These are phyloP conservation scores for Dendryphion nanum DNA, from an alignment of 2,329 filamentous ascomycete species.

Conservation along the genomic window DNA sequence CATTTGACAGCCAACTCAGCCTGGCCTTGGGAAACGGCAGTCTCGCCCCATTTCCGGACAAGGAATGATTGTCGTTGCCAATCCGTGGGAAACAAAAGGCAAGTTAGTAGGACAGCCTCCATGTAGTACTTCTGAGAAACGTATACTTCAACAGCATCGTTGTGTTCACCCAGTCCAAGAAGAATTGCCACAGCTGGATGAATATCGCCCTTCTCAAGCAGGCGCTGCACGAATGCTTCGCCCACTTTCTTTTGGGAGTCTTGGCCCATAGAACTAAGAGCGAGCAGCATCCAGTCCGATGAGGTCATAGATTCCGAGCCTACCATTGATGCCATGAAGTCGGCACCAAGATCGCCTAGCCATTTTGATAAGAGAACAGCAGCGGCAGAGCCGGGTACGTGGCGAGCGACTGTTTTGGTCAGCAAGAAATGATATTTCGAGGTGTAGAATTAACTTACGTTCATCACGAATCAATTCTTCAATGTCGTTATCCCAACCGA, in stretches of 20 bases:
- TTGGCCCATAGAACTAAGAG: constrained; percentile 78
- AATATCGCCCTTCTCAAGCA: constrained; percentile 85
- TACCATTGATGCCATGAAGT: constrained; percentile 74
- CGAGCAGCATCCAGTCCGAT: constrained; percentile 95
- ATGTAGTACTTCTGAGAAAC: constrained; percentile 87
- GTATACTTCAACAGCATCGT: constrained; percentile 95
- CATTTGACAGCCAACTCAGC: constrained; percentile 89
- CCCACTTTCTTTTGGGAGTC: constrained; percentile 84
- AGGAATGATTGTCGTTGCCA: constrained; percentile 90
- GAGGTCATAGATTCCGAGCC: constrained; percentile 83
- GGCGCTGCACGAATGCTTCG: constrained; percentile 82
- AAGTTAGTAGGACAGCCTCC: constrained; percentile 88
- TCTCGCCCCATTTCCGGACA: constrained; percentile 91
- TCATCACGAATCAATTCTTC: constrained; percentile 82
- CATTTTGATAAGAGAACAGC: constrained; percentile 86
- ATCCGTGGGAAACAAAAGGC: constrained; percentile 75
- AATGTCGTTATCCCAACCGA: constrained; percentile 89
- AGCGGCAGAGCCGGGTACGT: constrained; percentile 70
- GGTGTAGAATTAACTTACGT: constrained; percentile 42
- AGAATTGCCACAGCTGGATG: constrained; percentile 92
- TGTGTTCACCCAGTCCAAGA: constrained; percentile 85
- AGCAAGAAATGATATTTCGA: neutral
- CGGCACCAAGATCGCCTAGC: constrained; percentile 81
- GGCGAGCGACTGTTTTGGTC: constrained; percentile 58
- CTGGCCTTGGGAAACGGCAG: constrained; percentile 81